phyloP scores from a whole-genome alignment of 2,329 filamentous ascomycete genomes.

The Talaromyces albobiverticillius region DNA sequence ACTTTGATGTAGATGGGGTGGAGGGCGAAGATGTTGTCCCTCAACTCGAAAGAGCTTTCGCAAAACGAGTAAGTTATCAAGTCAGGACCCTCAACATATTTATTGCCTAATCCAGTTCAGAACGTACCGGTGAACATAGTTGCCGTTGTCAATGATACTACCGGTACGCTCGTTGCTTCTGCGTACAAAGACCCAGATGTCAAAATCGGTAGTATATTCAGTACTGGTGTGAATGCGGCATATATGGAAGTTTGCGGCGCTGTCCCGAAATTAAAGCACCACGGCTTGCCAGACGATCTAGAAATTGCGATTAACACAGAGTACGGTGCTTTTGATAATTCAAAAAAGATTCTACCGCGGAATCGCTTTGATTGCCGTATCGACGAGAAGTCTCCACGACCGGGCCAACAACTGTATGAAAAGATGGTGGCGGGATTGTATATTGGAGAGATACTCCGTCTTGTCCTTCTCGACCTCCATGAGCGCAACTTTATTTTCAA shows the following conservation, averaged over 20 bases:
- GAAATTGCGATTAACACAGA: conserved; percentile 93
- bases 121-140: conserved; percentile 80
- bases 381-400: conserved; percentile 83
- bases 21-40: conserved; percentile 82
- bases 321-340: conserved; percentile 90
- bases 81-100: neutral
- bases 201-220: conserved; percentile 91
- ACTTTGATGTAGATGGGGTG: conserved; percentile 83
- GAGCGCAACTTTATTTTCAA: conserved; percentile 75
- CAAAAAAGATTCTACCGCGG: conserved; percentile 74
- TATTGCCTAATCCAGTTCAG: conserved; percentile 36
- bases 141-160: conserved; percentile 91
- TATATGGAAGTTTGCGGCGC: conserved; percentile 86
- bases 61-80: conserved; percentile 54
- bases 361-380: conserved; percentile 71
- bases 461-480: conserved; percentile 78
- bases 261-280: conserved; percentile 80
- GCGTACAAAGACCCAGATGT: conserved; percentile 83
- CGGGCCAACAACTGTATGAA: conserved; percentile 89
- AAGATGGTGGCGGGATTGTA: conserved; percentile 96
- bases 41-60: conserved; percentile 72
- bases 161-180: conserved; percentile 87
- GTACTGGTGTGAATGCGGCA: conserved; percentile 90
- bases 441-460: conserved; percentile 85
- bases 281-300: conserved; percentile 70